phyloP scores from a whole-genome alignment of 148 eudicot species.

The Fagopyrum esculentum region DNA sequence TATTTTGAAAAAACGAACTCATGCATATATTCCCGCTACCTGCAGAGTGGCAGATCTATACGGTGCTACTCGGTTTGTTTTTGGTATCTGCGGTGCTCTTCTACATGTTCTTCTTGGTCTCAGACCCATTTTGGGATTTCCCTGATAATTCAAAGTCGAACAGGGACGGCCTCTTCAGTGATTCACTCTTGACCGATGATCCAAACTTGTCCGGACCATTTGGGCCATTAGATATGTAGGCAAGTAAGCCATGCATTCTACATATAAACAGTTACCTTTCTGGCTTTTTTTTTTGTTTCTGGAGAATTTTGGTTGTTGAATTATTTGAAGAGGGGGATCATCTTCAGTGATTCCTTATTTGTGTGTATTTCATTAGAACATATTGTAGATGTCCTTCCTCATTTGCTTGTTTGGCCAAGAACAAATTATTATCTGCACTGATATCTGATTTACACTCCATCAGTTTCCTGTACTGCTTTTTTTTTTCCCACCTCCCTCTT shows the following conservation, averaged over 20 bases:
- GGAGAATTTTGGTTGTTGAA: slow-evolving; percentile 8
- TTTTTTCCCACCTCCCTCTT: background rate
- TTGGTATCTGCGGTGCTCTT: slow-evolving; percentile 59
- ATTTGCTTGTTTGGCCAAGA: background rate
- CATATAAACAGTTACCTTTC: background rate
- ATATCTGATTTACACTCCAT: background rate
- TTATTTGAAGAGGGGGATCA: background rate
- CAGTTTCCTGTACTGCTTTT: background rate
- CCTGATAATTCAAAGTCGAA: slow-evolving; percentile 23
- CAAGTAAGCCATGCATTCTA: slow-evolving; percentile 2
- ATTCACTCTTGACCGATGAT: slow-evolving; percentile 7
- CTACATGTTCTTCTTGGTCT: slow-evolving; percentile 55
- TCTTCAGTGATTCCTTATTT: background rate
- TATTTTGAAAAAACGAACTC: background rate
- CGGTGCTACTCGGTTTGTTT: slow-evolving; percentile 56
- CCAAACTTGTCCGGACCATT: slow-evolving; percentile 8
- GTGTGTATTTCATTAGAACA: background rate
- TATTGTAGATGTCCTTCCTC: background rate
- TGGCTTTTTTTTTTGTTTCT: background rate
- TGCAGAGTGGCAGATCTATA: slow-evolving; percentile 96
- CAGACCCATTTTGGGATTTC: slow-evolving; percentile 80
- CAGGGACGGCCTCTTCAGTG: background rate
- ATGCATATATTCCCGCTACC: background rate
- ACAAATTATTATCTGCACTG: background rate
- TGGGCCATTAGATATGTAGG: slow-evolving; percentile 14